Conservation (phyloP, 75 land plant genomes). For the Picea sitchensis region DNA sequence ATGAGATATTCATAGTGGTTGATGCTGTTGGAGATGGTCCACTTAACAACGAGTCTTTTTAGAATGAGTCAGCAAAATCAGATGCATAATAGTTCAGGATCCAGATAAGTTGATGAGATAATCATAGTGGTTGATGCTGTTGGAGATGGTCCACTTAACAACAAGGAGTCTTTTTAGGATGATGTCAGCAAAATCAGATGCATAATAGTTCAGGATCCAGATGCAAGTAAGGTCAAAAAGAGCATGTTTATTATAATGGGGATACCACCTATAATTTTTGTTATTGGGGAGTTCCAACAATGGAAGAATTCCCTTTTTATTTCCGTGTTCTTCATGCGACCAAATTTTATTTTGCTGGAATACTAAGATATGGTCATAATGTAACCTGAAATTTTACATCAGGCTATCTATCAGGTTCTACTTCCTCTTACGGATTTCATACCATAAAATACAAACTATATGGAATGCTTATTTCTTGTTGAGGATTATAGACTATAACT, state of each 20-base stretch:
- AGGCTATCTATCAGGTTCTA: background rate
- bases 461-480: background rate
- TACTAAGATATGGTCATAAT: background rate
- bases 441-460: background rate
- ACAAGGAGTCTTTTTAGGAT: slow-evolving; percentile 54
- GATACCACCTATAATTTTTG: background rate
- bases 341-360: background rate
- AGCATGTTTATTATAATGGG: background rate
- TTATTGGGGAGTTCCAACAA: background rate
- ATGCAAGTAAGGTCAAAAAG: background rate
- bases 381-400: slow-evolving; percentile 7
- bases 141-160: slow-evolving; percentile 52
- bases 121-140: slow-evolving; percentile 53
- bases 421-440: background rate
- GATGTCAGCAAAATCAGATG: slow-evolving; percentile 40
- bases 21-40: slow-evolving; percentile 54
- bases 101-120: slow-evolving; percentile 41
- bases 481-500: background rate
- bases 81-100: background rate
- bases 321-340: background rate
- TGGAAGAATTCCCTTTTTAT: background rate
- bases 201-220: background rate
- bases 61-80: slow-evolving; percentile 50
- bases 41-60: slow-evolving; percentile 51
- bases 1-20: slow-evolving; percentile 56